Evolutionary conservation across 1,139 yeast genomes (phyloP).

Genomic region (Spencermartinsiella ligniputridi): DNA sequence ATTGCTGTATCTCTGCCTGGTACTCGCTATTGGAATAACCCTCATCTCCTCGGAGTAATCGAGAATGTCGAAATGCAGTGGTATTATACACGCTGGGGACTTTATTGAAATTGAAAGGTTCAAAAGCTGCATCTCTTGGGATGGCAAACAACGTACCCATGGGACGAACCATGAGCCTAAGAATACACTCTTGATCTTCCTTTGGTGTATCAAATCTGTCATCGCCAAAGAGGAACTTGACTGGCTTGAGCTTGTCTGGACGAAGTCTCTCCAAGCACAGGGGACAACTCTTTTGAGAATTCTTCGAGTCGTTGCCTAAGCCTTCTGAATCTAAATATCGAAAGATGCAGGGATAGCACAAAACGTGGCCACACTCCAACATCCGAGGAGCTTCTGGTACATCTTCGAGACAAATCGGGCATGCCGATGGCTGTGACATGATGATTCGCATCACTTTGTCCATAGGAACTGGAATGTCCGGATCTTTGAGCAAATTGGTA

Average conservation of each 20-base stretch:
- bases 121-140: constrained; percentile 41
- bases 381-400: constrained; percentile 89
- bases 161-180: constrained; percentile 71
- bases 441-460: constrained; percentile 59
- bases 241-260: constrained; percentile 62
- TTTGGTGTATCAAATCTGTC: constrained; percentile 59
- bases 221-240: constrained; percentile 51
- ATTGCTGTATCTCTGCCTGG: constrained; percentile 50
- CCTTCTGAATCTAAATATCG: constrained; percentile 62
- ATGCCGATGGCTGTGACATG: constrained; percentile 66
- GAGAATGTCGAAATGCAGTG: constrained; percentile 40
- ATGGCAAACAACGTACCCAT: constrained; percentile 56
- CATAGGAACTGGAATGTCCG: constrained; percentile 67
- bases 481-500: constrained; percentile 56
- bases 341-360: constrained; percentile 78
- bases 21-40: constrained; percentile 52
- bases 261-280: constrained; percentile 69
- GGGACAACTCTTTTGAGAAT: constrained; percentile 67
- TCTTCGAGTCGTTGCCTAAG: constrained; percentile 15
- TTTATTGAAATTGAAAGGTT: constrained; percentile 15
- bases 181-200: constrained; percentile 52
- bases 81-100: constrained; percentile 30
- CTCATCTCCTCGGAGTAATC: constrained; percentile 63
- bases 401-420: constrained; percentile 89
- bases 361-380: constrained; percentile 91